Base-by-base conservation (phyloP, 352 stramenopile genomes). In the Phytophthora uliginosa region DNA sequence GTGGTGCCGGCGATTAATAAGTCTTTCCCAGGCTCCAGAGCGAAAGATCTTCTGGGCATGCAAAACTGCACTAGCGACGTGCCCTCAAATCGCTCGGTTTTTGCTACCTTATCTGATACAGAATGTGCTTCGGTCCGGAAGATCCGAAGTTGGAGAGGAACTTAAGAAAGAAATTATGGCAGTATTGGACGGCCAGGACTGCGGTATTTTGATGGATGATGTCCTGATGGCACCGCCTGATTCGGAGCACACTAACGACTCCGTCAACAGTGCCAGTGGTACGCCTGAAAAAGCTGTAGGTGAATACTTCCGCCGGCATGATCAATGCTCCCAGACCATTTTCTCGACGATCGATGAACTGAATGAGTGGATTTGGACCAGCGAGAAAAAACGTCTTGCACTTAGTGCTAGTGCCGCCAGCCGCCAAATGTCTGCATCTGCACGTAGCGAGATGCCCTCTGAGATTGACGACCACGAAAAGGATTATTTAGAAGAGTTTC, bases 321-420 rank as follows among this genome's bases (percentile, higher is more conserved):
- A 97, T 56, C 90, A 96, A 57, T 97, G 90, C 59, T 88, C 81
- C 8, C 90, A 97, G 63, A 94, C 83, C 0, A 92, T 97, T 65
- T 93, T 97, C 53, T 91, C 89, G 12, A 94, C 87, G 2, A 86
- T 97, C 20, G 90, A 97, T 74, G 89, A 96, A 48, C 67, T 97
- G 8, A 97, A 95, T 64, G 89, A 97, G 15, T 97, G 90, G 90
- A 81, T 97, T 17, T 97, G 90, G 90, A 90, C 70, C 38, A 93
- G 71, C 53, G 89, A 95, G 58, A 94, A 95, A 59, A 97, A 95
- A 64, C 75, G 85, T 15, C 63, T 94, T 7, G 81, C 80, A 15
- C 61, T 90, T 5, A 95, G 86, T 66, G 77, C 59, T 51, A 89
- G 79, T 60, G 69, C 77, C 61, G 68, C 81, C 61, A 91, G 79